Conservation (phyloP, 257 asterid species). For the Solanum chiquidenum region DNA sequence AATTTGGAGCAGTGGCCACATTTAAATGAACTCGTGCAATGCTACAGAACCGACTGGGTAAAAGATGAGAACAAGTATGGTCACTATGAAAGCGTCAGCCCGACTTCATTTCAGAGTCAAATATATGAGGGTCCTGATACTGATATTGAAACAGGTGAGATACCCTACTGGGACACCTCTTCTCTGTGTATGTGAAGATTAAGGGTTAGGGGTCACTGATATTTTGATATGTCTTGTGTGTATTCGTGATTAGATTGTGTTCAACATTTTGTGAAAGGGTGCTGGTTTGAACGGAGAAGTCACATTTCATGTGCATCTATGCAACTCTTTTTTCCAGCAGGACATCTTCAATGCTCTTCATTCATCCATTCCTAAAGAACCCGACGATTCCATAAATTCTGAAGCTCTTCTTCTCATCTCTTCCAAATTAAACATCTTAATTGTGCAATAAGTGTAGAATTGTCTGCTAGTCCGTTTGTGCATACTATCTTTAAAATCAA, state of each 20-base stretch:
- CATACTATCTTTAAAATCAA: neutral
- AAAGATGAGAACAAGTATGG: constrained; percentile 90
- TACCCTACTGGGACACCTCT: neutral
- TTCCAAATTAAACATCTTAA: neutral
- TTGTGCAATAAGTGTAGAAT: neutral
- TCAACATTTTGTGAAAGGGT: neutral
- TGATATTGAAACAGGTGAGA: constrained; percentile 81
- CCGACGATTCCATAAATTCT: neutral
- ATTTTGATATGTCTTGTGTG: neutral
- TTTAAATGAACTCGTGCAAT: constrained; percentile 88
- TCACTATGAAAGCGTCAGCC: constrained; percentile 71
- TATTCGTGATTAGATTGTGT: neutral
- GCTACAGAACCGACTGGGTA: constrained; percentile 89
- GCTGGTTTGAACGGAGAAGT: neutral
- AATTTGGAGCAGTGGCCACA: constrained; percentile 99
- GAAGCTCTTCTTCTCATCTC: neutral
- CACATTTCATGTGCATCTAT: neutral
- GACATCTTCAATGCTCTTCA: neutral
- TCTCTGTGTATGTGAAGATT: neutral
- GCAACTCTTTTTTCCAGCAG: neutral
- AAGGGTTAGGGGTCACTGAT: neutral
- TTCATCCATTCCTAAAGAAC: neutral
- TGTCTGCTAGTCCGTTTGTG: neutral
- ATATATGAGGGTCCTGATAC: constrained; percentile 94
- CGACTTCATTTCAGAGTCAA: constrained; percentile 64